Evolutionary conservation across 106 monocot species (phyloP).

Genomic region (Amphibolis antarctica): DNA sequence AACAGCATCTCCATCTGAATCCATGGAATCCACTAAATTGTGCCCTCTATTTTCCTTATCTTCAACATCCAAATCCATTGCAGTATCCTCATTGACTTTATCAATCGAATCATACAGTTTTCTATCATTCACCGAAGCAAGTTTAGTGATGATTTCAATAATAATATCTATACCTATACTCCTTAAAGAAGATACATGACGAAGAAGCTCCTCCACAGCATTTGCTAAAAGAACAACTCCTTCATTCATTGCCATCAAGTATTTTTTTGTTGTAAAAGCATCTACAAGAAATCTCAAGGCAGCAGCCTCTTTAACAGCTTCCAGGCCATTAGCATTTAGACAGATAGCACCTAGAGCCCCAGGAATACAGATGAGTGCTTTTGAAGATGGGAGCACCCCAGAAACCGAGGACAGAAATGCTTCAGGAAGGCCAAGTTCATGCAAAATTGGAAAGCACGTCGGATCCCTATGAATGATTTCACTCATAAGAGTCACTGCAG

Average conservation of each 20-base stretch:
- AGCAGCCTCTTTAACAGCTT: slow-evolving; percentile 64
- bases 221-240: slow-evolving; percentile 95
- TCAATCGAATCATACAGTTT: slow-evolving; percentile 29
- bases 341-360: slow-evolving; percentile 98
- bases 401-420: slow-evolving; percentile 63
- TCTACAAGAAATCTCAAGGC: slow-evolving; percentile 71
- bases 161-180: slow-evolving; percentile 81
- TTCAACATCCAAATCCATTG: slow-evolving; percentile 81
- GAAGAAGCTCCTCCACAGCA: slow-evolving; percentile 94
- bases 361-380: slow-evolving; percentile 89
- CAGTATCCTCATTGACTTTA: slow-evolving; percentile 37
- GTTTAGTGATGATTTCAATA: slow-evolving; percentile 74
- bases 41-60: slow-evolving; percentile 54
- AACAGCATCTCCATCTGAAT: slow-evolving; percentile 45
- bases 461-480: slow-evolving; percentile 99
- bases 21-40: slow-evolving; percentile 68
- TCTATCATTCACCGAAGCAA: slow-evolving; percentile 48
- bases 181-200: slow-evolving; percentile 87
- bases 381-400: slow-evolving; percentile 78
- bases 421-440: slow-evolving; percentile 77
- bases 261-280: slow-evolving; percentile 77
- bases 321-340: slow-evolving; percentile 76
- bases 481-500: slow-evolving; percentile 97
- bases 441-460: slow-evolving; percentile 61
- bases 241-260: slow-evolving; percentile 96